Evolutionary conservation across 768 basidiomycete species (phyloP).

Genomic region (Galerina marginata): DNA sequence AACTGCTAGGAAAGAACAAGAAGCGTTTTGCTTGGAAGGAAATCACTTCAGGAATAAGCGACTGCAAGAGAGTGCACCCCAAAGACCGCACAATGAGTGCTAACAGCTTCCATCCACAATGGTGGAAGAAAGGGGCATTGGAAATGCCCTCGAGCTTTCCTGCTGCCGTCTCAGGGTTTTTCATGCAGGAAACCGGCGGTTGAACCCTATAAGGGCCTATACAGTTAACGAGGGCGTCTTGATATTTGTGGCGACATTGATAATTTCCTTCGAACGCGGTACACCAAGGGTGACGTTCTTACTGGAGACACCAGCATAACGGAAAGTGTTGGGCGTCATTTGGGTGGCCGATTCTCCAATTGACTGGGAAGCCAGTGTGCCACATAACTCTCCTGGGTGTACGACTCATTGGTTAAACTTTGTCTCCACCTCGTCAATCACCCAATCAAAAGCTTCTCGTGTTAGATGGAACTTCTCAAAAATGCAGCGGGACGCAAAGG

Average conservation of each 20-base stretch:
- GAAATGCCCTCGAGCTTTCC: too few species aligned
- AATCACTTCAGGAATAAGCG: too few species aligned
- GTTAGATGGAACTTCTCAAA: constrained; percentile 89
- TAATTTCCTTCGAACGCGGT: constrained; percentile 97
- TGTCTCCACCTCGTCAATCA: constrained; percentile 80
- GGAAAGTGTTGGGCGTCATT: constrained; percentile 99
- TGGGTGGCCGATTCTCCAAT: constrained; percentile 99
- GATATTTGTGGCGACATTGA: constrained; percentile 67
- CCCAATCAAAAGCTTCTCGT: constrained; percentile 97
- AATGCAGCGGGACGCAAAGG: constrained; percentile 81
- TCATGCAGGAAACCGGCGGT: too few species aligned
- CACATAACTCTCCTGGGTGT: constrained; percentile 94
- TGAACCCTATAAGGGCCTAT: too few species aligned
- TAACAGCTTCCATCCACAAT: too few species aligned
- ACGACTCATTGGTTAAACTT: constrained; percentile 94
- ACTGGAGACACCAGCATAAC: constrained; percentile 99
- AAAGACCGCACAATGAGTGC: too few species aligned
- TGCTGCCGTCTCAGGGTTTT: too few species aligned
- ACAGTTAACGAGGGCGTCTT: too few species aligned
- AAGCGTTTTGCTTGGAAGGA: too few species aligned
- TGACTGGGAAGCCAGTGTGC: constrained; percentile 95
- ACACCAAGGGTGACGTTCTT: constrained; percentile 99
- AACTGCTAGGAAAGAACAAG: too few species aligned
- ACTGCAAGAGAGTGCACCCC: too few species aligned
- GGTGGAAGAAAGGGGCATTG: constrained; percentile 41